Percentiles rank a stretch among this genome's conserved stretches.
Evolutionary conservation across 2,329 filamentous ascomycete genomes (phyloP).

Genomic region (Pyrenochaeta sp.): DNA sequence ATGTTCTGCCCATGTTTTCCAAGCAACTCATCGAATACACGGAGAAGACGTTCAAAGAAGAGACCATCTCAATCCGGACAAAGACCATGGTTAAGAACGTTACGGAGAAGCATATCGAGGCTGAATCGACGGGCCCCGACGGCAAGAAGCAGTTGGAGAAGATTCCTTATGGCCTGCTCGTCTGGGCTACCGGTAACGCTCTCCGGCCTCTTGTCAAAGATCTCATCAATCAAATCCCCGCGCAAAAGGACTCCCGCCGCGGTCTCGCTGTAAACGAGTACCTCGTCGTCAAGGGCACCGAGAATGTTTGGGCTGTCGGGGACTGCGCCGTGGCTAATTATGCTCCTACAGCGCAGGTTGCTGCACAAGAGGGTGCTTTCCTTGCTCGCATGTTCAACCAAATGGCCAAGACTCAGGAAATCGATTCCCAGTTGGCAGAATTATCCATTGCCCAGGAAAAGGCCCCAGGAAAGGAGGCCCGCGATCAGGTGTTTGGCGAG

Average conservation of each 20-base stretch:
- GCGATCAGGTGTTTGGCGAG: slow-evolving; percentile 70
- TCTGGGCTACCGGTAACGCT: slow-evolving; percentile 98
- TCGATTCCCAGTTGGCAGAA: slow-evolving; percentile 77
- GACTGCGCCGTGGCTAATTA: slow-evolving; percentile 98
- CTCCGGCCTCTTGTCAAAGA: slow-evolving; percentile 89
- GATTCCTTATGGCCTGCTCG: slow-evolving; percentile 93
- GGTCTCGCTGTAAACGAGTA: slow-evolving; percentile 98
- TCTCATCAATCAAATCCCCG: slow-evolving; percentile 89
- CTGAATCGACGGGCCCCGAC: slow-evolving; percentile 81
- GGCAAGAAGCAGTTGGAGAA: slow-evolving; percentile 82
- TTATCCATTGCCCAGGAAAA: slow-evolving; percentile 70
- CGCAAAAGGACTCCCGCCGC: slow-evolving; percentile 92
- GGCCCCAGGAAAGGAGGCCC: slow-evolving; percentile 70
- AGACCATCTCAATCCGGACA: slow-evolving; percentile 95
- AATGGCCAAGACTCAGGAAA: slow-evolving; percentile 91
- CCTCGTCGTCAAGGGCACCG: slow-evolving; percentile 94
- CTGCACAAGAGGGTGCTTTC: slow-evolving; percentile 94
- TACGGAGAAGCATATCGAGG: slow-evolving; percentile 90
- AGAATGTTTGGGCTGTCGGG: slow-evolving; percentile 97
- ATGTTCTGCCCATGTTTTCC: slow-evolving; percentile 96
- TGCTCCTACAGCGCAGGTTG: slow-evolving; percentile 96
- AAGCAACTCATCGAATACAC: slow-evolving; percentile 99
- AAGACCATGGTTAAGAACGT: slow-evolving; percentile 99
- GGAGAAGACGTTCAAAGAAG: slow-evolving; percentile 98
- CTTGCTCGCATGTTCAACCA: slow-evolving; percentile 97